Evolutionary conservation across 2,329 filamentous ascomycete genomes (phyloP).

Genomic region (Aspergillus viridinutans): DNA sequence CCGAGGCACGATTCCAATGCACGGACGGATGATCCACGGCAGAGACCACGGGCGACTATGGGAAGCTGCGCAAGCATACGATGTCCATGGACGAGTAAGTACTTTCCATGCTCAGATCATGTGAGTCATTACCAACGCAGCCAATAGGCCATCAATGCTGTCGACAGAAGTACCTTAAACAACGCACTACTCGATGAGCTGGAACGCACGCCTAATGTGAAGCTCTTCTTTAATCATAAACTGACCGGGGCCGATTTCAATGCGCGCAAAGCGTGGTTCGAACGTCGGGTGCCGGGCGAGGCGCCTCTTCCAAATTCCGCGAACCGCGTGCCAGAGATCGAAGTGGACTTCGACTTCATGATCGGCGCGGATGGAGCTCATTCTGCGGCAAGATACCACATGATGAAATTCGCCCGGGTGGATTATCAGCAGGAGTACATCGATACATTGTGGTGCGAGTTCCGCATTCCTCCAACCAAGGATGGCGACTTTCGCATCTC

Average conservation of each 20-base stretch:
- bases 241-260: constrained; percentile 84
- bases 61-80: constrained; percentile 81
- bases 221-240: constrained; percentile 89
- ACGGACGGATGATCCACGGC: constrained; percentile 93
- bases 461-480: constrained; percentile 63
- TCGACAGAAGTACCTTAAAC: constrained; percentile 81
- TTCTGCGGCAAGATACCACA: constrained; percentile 81
- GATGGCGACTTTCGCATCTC: constrained; percentile 69
- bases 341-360: constrained; percentile 84
- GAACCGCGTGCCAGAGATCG: constrained; percentile 63
- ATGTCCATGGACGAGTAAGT: constrained; percentile 76
- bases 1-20: constrained; percentile 80
- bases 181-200: constrained; percentile 77
- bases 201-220: constrained; percentile 81
- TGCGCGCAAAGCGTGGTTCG: constrained; percentile 80
- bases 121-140: constrained; percentile 6
- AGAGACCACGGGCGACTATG: constrained; percentile 62
- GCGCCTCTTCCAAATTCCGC: constrained; percentile 25
- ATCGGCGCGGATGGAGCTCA: constrained; percentile 95
- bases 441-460: constrained; percentile 96
- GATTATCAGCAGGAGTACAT: constrained; percentile 93
- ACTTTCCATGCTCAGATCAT: background rate
- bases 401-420: constrained; percentile 94
- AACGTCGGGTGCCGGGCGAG: constrained; percentile 45
- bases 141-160: constrained; percentile 70